phyloP scores from a whole-genome alignment of 1,139 yeast species.

The Blastobotrys persicus region DNA sequence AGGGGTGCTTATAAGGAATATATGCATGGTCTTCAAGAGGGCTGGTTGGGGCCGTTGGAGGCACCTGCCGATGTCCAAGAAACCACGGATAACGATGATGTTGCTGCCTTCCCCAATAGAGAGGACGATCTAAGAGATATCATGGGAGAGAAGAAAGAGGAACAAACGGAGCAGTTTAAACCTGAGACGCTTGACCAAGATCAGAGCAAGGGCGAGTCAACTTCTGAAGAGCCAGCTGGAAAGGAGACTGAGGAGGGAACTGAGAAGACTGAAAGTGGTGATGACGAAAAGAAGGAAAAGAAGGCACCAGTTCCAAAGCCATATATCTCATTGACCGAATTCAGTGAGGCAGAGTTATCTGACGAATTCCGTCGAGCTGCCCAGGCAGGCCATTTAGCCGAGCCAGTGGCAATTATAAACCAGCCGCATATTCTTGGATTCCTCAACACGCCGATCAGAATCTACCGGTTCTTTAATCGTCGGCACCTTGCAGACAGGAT shows the following conservation, averaged over 20 bases:
- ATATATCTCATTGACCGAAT: slow-evolving; percentile 57
- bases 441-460: slow-evolving; percentile 67
- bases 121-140: slow-evolving; percentile 26
- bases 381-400: slow-evolving; percentile 20
- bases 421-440: slow-evolving; percentile 80
- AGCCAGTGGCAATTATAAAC: slow-evolving; percentile 71
- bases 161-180: slow-evolving; percentile 15
- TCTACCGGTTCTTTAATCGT: slow-evolving; percentile 74
- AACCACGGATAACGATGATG: slow-evolving; percentile 14
- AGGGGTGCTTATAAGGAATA: slow-evolving; percentile 96
- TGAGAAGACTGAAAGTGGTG: slow-evolving; percentile 39
- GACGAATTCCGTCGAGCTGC: slow-evolving; percentile 54
- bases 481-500: slow-evolving; percentile 70
- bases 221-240: slow-evolving; percentile 15
- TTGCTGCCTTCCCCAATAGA: slow-evolving; percentile 27
- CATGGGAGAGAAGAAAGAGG: slow-evolving; percentile 22
- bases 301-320: slow-evolving; percentile 58
- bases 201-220: too few species aligned
- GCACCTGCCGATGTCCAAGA: slow-evolving; percentile 13
- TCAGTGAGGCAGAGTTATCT: slow-evolving; percentile 46
- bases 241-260: slow-evolving; percentile 25
- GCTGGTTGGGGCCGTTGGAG: slow-evolving; percentile 86
- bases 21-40: slow-evolving; percentile 87
- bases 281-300: slow-evolving; percentile 39
- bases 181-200: slow-evolving; percentile 8